Evolutionary conservation across 2,329 filamentous ascomycete species (phyloP), one percentile per base, ranked within the genome.

Genomic region (Ceratocystis destructans): DNA sequence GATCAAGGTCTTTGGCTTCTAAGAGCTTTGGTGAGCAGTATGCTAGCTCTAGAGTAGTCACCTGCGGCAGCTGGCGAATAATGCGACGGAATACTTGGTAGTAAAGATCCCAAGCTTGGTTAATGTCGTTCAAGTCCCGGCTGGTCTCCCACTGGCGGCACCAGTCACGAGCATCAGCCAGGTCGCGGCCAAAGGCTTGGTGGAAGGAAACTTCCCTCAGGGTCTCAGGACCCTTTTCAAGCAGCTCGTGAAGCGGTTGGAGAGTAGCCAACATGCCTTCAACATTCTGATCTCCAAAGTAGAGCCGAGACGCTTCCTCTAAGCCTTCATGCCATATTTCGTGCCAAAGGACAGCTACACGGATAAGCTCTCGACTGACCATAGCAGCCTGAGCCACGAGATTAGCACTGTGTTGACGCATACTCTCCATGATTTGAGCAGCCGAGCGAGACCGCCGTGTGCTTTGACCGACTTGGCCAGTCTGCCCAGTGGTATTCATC

Each of bases 31-130:
- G 95, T 20, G 93, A 99, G 71, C 96, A 96, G 75, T 99, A 99
- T 69, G 95, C 90, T 71, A 99, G 80, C 76, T 99, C 95, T 53
- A 99, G 82, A 65, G 87, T 90, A 71, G 91, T 96, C 70, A 99
- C 83, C 72, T 97, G 94, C 2, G 91, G 92, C 61, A 99, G 78
- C 76, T 99, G 95, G 69, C 93, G 85, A 61, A 88, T 89, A 73
- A 99, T 97, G 73, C 95, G 89, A 69, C 92, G 86, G 84, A 99
- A 99, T 0, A 97, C 94, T 70, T 96, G 91, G 76, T 99, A 99
- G 77, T 99, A 99, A 15, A 99, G 83, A 76, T 99, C 95, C 94
- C 94, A 99, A 5, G 94, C 94, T 76, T 96, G 91, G 73, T 97
- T 99, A 59, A 99, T 83, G 74, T 99, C 95, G 61, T 90, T 93